Evolutionary conservation across 805 yeast species (phyloP).

Genomic region (Zygosaccharomyces lentus): DNA sequence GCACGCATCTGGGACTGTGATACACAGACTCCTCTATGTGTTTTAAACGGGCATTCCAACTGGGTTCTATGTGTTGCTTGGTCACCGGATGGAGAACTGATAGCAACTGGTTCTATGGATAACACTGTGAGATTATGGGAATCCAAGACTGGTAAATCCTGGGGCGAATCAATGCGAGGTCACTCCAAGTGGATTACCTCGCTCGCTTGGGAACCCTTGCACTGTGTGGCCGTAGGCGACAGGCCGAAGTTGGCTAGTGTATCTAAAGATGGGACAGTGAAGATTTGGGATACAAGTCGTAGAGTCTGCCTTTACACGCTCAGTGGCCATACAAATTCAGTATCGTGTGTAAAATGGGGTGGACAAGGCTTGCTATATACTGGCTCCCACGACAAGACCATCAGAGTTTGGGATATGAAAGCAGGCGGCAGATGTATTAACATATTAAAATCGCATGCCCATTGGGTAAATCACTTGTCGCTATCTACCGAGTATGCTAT

Average conservation of each 20-base stretch:
- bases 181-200: constrained; percentile 89
- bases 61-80: constrained; percentile 93
- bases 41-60: constrained; percentile 78
- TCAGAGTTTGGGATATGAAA: constrained; percentile 82
- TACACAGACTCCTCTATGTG: constrained; percentile 83
- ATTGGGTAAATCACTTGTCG: constrained; percentile 95
- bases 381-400: constrained; percentile 91
- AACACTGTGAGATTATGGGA: constrained; percentile 87
- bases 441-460: constrained; percentile 84
- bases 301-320: constrained; percentile 64
- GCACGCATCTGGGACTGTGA: constrained; percentile 97
- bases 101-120: constrained; percentile 97
- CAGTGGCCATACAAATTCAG: constrained; percentile 84
- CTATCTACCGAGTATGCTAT: constrained; percentile 86
- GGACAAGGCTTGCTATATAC: constrained; percentile 81
- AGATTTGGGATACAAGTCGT: constrained; percentile 80
- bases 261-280: constrained; percentile 86
- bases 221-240: constrained; percentile 62
- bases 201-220: constrained; percentile 91
- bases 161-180: constrained; percentile 73
- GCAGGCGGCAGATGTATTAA: constrained; percentile 71
- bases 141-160: constrained; percentile 60
- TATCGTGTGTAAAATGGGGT: constrained; percentile 96
- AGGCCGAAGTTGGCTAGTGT: constrained; percentile 74
- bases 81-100: constrained; percentile 85